Base-by-base conservation (phyloP, 2,329 filamentous ascomycete species). In the Rhynchosporium agropyri region DNA sequence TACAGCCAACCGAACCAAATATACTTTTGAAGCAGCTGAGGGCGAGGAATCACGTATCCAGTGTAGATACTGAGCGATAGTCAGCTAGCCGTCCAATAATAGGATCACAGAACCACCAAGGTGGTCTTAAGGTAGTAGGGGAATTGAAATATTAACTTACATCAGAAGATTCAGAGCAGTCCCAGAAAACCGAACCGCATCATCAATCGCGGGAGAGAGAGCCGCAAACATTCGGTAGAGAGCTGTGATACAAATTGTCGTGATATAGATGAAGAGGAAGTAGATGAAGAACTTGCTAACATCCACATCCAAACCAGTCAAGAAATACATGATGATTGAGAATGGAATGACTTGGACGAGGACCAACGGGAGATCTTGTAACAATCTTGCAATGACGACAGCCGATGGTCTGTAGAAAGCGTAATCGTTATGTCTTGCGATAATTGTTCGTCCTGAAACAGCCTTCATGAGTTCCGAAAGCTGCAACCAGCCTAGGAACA, bases 391-490 rank as follows among this genome's bases (percentile, higher is more conserved):
- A 62, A 89, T 79, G 3, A 79, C 80, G 54, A 89, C 85, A 43
- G 87, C 87, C 42, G 85, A 86, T 0, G 87, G 87, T n/a, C 85
- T 81, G 70, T 89, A 89, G 74, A 89, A 89, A 0, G 86, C 86
- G 70, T 89, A 90, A 40, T 86, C 83, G 55, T 84, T 83, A 70
- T 90, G 87, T 45, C 87, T 85, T 75, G 77, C 88, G 66, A 83
- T 91, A 20, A 95, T 86, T 0, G 81, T 81, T 61, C 91, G 82
- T 4, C 90, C 88, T 57, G 84, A 84, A 8, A 94, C 87, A 50
- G 89, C 90, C 67, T 88, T 89, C 83, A 90, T 91, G 60, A 93
- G 80, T 74, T 96, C 91, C 0, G 88, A 85, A 54, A 96, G 78
- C 64, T 93, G 90, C 4, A 95, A 80, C 87, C 86, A 89, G 61